These are phyloP conservation scores for Aureobasidium sp. DNA, from an alignment of 2,329 filamentous ascomycete genomes.

Conservation along the genomic window DNA sequence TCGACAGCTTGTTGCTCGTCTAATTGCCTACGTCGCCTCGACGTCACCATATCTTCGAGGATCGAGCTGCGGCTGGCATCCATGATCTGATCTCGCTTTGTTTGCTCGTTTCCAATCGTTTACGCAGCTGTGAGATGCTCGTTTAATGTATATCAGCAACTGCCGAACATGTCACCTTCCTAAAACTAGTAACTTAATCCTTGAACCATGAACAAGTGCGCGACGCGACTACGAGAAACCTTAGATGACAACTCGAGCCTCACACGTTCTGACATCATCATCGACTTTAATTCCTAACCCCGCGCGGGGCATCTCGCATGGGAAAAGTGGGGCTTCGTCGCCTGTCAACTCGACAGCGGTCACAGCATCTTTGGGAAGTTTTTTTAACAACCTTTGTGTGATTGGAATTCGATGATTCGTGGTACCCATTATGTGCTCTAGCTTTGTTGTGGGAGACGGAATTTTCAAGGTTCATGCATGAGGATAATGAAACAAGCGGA, in stretches of 20 bases:
- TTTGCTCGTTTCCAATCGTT: background rate
- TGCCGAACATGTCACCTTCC: background rate
- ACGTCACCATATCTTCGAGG: constrained; percentile 9
- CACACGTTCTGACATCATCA: constrained; percentile 2
- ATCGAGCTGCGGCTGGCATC: background rate
- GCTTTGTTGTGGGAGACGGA: background rate
- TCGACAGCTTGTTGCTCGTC: background rate
- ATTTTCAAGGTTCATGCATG: background rate
- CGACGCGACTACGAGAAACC: background rate
- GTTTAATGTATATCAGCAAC: background rate
- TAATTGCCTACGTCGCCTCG: background rate
- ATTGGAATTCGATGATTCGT: background rate
- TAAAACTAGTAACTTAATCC: background rate
- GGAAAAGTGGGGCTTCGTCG: background rate
- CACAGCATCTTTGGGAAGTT: background rate
- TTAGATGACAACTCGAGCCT: constrained; percentile 6
- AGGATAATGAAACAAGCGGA: background rate
- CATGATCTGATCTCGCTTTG: background rate
- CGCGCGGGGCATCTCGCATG: background rate
- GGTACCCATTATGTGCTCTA: background rate
- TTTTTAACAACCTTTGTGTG: background rate
- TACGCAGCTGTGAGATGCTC: background rate
- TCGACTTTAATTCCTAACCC: background rate
- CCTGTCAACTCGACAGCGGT: background rate
- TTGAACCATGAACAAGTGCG: background rate